Evolutionary conservation across 306 rosid species (phyloP), one percentile per base, ranked within the genome.

Genomic region (Vigna trinervia): DNA sequence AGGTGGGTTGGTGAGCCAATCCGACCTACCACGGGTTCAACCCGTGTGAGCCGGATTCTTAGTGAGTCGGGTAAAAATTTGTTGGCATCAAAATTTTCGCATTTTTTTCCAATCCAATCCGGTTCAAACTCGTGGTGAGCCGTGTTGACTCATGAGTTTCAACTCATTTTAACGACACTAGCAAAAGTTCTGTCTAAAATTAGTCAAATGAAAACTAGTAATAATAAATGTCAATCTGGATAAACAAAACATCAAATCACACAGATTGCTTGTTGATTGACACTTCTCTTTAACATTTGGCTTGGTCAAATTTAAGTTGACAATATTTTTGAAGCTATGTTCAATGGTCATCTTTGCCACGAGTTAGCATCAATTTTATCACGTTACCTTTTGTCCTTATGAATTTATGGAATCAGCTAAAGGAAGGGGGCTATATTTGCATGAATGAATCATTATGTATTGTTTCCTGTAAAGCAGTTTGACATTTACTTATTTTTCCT

Each of bases 401-500:
- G 46, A 41, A 41, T 76, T 14, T 76, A 48, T 6, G 4, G 23
- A 80, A 13, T 65, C 62, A 73, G 26, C 66, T 39, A 36, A 58
- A 79, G 38, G 8, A 48, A 36, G 26, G 67, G 62, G 30, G 36
- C 15, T 19, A 41, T 41, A 41, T 41, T 41, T 41, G 8, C 9
- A 41, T 9, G 46, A 41, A 2, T 41, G 46, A 0, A 41, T 41
- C 53, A 34, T 60, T 67, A 11, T 60, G 67, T 63, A 48, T 4
- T 57, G 43, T 50, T 69, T 62, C 32, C 22, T 12, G 6, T 38
- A 75, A 75, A 61, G 59, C 46, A 60, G 39, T 22, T 63, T 63
- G 67, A 39, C 71, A 45, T 52, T 64, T 60, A 81, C n/a, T 64
- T 59, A 73, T 23, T 58, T 39, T 53, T 22, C 61, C 46, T 12